A percentile compares a stretch with the other conserved stretches of the same genome.
phyloP scores from a whole-genome alignment of 1,139 yeast species.

The Zygosaccharomyces pseudobailii region DNA sequence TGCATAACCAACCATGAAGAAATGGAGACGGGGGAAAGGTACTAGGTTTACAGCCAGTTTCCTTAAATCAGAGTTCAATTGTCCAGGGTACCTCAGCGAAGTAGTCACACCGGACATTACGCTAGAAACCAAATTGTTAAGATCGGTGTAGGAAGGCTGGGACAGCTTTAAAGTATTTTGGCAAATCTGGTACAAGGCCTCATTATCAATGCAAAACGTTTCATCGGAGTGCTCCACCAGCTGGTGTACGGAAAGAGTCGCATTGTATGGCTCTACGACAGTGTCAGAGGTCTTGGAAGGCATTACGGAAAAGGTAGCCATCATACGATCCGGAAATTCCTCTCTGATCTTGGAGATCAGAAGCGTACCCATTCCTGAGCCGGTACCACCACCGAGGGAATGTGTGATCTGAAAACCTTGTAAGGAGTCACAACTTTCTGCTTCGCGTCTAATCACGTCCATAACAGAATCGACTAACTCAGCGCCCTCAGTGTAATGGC shows the following conservation, averaged over 20 bases:
- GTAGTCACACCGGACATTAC: slow-evolving; percentile 91
- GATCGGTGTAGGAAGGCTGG: slow-evolving; percentile 72
- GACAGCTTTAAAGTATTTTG: slow-evolving; percentile 75
- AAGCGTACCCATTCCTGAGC: slow-evolving; percentile 92
- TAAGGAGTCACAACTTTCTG: slow-evolving; percentile 85
- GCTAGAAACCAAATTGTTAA: slow-evolving; percentile 75
- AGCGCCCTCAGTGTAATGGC: slow-evolving; percentile 94
- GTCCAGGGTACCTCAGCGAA: slow-evolving; percentile 90
- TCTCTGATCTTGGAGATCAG: slow-evolving; percentile 76
- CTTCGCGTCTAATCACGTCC: slow-evolving; percentile 89
- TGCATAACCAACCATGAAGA: slow-evolving; percentile 92
- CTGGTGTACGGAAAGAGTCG: slow-evolving; percentile 88
- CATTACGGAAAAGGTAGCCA: slow-evolving; percentile 89
- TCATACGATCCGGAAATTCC: slow-evolving; percentile 91
- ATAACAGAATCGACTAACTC: slow-evolving; percentile 84
- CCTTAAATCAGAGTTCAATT: slow-evolving; percentile 84
- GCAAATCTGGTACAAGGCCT: slow-evolving; percentile 85
- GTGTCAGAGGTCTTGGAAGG: slow-evolving; percentile 90
- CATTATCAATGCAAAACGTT: slow-evolving; percentile 92
- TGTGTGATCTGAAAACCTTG: slow-evolving; percentile 95
- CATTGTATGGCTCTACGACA: slow-evolving; percentile 91
- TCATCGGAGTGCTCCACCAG: slow-evolving; percentile 86
- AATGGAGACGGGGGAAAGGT: slow-evolving; percentile 92
- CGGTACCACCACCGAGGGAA: slow-evolving; percentile 95
- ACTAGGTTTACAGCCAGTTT: slow-evolving; percentile 89